Conservation (phyloP, 257 asterid species). For the Solanum pinnatisectum region DNA sequence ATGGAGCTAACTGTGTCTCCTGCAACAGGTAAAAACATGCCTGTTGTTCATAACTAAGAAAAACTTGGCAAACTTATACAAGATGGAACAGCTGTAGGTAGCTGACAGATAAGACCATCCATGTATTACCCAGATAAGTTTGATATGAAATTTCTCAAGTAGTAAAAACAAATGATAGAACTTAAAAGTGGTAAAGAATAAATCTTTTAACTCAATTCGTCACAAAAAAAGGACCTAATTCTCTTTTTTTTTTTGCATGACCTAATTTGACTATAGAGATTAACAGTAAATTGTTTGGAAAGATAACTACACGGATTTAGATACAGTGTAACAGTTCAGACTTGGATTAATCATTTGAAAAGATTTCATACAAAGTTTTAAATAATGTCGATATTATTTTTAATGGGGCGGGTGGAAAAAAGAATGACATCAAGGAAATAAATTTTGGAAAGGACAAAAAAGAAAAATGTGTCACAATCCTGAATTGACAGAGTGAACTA, state of each 20-base stretch:
- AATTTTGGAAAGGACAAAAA: background rate
- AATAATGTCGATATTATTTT: background rate
- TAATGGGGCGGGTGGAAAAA: background rate
- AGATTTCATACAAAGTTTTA: background rate
- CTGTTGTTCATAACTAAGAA: conserved; percentile 7
- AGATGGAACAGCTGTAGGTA: background rate
- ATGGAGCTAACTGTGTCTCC: conserved; percentile 89
- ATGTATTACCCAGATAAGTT: background rate
- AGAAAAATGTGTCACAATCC: background rate
- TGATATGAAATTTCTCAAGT: background rate
- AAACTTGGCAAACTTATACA: background rate
- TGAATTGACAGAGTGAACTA: background rate
- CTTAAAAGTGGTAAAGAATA: background rate
- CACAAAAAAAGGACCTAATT: background rate
- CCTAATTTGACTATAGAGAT: background rate
- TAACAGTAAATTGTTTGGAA: background rate
- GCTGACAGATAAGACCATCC: background rate
- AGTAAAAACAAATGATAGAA: background rate
- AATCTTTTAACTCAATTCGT: background rate
- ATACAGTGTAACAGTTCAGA: background rate
- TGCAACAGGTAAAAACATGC: conserved; percentile 31
- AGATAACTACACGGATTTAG: background rate
- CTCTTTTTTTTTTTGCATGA: background rate
- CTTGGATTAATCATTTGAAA: background rate
- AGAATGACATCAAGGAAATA: background rate